Evolutionary conservation across 441 rosid species (phyloP).

Genomic region (Flueggea neowawraea): DNA sequence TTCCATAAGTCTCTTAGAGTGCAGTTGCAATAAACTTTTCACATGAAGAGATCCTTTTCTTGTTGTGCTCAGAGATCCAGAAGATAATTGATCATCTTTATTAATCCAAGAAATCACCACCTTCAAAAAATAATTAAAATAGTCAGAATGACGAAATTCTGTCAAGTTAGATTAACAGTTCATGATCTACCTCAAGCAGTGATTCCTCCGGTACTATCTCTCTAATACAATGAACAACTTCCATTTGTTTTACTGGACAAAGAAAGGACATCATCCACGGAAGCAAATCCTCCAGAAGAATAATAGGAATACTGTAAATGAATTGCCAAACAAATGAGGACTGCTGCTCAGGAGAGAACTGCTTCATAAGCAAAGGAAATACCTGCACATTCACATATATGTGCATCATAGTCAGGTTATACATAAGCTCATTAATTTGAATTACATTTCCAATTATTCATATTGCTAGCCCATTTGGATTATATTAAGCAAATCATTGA

Average conservation of each 20-base stretch:
- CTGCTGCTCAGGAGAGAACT: slow-evolving; percentile 55
- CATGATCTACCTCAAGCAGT: slow-evolving; percentile 50
- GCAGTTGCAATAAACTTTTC: slow-evolving; percentile 23
- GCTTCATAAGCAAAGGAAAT: slow-evolving; percentile 55
- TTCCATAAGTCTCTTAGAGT: slow-evolving; percentile 24
- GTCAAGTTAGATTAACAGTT: slow-evolving; percentile 6
- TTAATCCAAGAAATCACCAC: slow-evolving; percentile 59
- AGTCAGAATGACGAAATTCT: neutral
- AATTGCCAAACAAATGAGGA: slow-evolving; percentile 64
- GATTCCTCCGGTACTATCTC: slow-evolving; percentile 45
- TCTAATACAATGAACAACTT: slow-evolving; percentile 34
- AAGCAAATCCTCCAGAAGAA: slow-evolving; percentile 51
- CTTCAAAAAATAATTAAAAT: slow-evolving; percentile 37
- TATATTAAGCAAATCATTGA: neutral
- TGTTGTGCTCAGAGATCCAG: slow-evolving; percentile 17
- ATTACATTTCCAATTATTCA: neutral
- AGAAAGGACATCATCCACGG: slow-evolving; percentile 70
- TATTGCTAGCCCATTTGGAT: neutral
- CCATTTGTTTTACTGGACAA: slow-evolving; percentile 34
- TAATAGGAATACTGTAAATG: slow-evolving; percentile 60
- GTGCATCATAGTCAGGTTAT: neutral
- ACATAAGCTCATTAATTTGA: neutral
- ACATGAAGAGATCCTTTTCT: slow-evolving; percentile 23
- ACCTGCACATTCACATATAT: slow-evolving; percentile 41
- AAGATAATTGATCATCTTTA: slow-evolving; percentile 24